Base-by-base conservation (phyloP, 805 yeast genomes). In the Saturnispora hagleri region DNA sequence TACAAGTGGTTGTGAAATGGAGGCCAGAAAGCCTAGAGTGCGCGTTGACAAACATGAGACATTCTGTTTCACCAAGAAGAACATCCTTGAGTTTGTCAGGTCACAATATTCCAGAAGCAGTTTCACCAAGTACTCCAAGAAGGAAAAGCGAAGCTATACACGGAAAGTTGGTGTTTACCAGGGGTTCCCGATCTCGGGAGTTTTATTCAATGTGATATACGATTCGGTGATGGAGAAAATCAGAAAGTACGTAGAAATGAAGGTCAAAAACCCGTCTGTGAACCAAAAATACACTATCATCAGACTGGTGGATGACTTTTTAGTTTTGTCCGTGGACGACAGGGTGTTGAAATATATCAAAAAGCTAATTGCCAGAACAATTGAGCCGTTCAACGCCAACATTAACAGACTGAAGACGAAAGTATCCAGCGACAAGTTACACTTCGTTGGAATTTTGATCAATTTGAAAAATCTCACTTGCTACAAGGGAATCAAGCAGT, bases 251-350 rank as follows among this genome's bases (percentile, higher is more conserved):
- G 57, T 48, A 13, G 35, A 47, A 3, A n/a, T 22, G 5, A 49
- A 43, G 3, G 20, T 34, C 6, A 17, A 49, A 2, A 12, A 18
- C 8, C 34, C 33, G 15, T 8, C 13, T 6, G 20, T 35, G 9
- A 28, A 28, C 2, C 46, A 22, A 8, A 52, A 58, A 2, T 66
- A 75, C 15, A 53, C 74, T 2, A 62, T 88, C 2, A 52, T 88
- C 7, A 67, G 97, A 50, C 64, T 87, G 20, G 95, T 89, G 0
- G 98, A 90, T 66, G 98, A 90, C 63, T 90, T 90, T 60, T 62
- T 90, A 27, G 71, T 88, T n/a, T 66, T 90, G 0, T 75, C 93
- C 0, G 70, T 80, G 0, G 62, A 71, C 35, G 27, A 58, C 10
- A 48, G 53, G 0, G 59, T 62, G 10, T 72, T 81, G 0, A 42